Evolutionary conservation across 2,329 filamentous ascomycete species (phyloP).

Genomic region (Aspergillus uvarum): DNA sequence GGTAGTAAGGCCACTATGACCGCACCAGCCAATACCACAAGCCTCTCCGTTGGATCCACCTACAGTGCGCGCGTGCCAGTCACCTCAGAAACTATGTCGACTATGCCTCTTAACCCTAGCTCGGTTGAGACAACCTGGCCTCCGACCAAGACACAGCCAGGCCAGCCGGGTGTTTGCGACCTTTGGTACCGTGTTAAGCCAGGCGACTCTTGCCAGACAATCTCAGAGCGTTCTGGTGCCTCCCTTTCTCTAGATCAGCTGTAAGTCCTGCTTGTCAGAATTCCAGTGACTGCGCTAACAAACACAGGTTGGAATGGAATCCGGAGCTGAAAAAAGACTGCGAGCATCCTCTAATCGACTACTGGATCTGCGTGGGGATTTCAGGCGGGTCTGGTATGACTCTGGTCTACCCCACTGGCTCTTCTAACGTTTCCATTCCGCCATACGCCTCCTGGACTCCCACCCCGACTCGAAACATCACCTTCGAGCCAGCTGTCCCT

Average conservation of each 20-base stretch:
- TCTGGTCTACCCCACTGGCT: conserved; percentile 1
- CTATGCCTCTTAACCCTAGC: background rate
- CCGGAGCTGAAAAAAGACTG: conserved; percentile 11
- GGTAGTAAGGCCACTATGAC: background rate
- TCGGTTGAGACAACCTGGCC: conserved; percentile 11
- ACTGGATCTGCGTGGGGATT: conserved; percentile 13
- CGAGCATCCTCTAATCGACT: conserved; percentile 8
- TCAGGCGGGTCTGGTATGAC: background rate
- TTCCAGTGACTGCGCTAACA: background rate
- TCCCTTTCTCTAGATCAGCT: conserved; percentile 8
- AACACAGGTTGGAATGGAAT: conserved; percentile 16
- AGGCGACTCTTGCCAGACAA: conserved; percentile 14
- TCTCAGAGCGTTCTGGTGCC: conserved; percentile 2
- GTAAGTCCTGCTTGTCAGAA: background rate
- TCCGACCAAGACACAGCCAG: conserved; percentile 13
- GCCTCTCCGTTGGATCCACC: background rate
- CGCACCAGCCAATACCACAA: background rate
- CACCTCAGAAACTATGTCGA: conserved; percentile 8
- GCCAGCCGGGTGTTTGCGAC: conserved; percentile 10
- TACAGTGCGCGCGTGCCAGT: conserved; percentile 14
- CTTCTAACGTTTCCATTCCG: background rate
- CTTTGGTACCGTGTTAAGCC: conserved; percentile 13
- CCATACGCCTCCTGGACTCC: conserved; percentile 1
- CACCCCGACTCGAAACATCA: background rate
- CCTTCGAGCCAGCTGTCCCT: background rate